Evolutionary conservation across 2,329 filamentous ascomycete genomes (phyloP).

Genomic region (Ceratocystis huliohia): DNA sequence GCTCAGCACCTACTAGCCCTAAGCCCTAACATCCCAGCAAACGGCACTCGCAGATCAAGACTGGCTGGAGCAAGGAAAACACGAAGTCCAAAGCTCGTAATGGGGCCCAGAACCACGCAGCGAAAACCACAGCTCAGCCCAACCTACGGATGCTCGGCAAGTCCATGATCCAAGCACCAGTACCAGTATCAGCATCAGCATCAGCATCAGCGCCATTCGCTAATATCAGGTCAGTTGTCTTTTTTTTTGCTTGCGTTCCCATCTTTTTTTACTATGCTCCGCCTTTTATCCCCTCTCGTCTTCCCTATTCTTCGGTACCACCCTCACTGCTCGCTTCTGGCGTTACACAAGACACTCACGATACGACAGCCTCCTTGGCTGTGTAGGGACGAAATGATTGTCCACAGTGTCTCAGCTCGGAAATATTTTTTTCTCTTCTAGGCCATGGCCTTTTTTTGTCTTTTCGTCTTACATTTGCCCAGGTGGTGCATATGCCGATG

Average conservation of each 20-base stretch:
- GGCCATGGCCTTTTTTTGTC: not conserved
- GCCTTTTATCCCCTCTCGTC: too few species aligned
- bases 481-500: not conserved
- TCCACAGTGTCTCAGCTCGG: not conserved
- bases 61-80: not conserved
- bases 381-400: slow-evolving; percentile 2
- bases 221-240: not conserved
- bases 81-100: not conserved
- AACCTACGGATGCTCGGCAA: not conserved
- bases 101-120: not conserved
- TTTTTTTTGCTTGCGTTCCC: not conserved
- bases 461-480: not conserved
- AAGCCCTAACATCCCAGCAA: not conserved
- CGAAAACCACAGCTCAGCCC: not conserved
- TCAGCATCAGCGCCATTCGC: not conserved
- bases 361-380: not conserved
- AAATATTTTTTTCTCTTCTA: not conserved
- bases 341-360: slow-evolving; percentile 2
- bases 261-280: not conserved
- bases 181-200: not conserved
- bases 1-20: not conserved
- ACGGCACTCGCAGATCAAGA: not conserved
- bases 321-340: slow-evolving; percentile 1
- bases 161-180: not conserved
- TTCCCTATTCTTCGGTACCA: too few species aligned